These are phyloP conservation scores for Claviceps sp. DNA, from an alignment of 2,329 filamentous ascomycete species.

Conservation along the genomic window DNA sequence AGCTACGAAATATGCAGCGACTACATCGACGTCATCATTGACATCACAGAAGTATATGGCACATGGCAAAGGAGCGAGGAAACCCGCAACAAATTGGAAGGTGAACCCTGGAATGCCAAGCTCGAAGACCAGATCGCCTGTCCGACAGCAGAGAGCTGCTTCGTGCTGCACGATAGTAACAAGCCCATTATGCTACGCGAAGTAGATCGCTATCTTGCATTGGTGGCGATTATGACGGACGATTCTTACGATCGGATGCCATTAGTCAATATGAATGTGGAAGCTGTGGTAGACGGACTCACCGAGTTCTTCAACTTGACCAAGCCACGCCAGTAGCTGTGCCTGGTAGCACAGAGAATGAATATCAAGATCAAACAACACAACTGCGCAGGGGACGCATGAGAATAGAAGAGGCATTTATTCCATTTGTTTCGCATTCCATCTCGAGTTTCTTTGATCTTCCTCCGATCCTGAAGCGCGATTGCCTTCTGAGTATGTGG, in stretches of 20 bases:
- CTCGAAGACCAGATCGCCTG: slow-evolving; percentile 54
- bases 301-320: slow-evolving; percentile 67
- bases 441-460: neutral
- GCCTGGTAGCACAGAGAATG: too few relatives aligned
- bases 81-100: slow-evolving; percentile 43
- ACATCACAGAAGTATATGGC: slow-evolving; percentile 91
- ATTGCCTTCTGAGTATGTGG: neutral
- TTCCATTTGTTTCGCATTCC: too few relatives aligned
- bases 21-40: slow-evolving; percentile 96
- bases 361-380: neutral
- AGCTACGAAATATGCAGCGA: slow-evolving; percentile 98
- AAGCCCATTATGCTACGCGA: slow-evolving; percentile 55
- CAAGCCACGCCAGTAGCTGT: slow-evolving; percentile 33
- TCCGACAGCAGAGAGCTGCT: slow-evolving; percentile 52
- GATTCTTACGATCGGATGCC: slow-evolving; percentile 74
- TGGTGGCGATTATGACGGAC: slow-evolving; percentile 79
- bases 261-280: slow-evolving; percentile 76
- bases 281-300: slow-evolving; percentile 66
- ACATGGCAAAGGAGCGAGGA: slow-evolving; percentile 48
- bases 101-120: slow-evolving; percentile 44
- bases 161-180: slow-evolving; percentile 51
- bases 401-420: neutral
- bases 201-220: slow-evolving; percentile 60
- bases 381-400: neutral
- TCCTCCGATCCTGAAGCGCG: neutral